These are phyloP conservation scores for Colletotrichum karsti DNA, from an alignment of 2,329 filamentous ascomycete species.

Conservation along the genomic window DNA sequence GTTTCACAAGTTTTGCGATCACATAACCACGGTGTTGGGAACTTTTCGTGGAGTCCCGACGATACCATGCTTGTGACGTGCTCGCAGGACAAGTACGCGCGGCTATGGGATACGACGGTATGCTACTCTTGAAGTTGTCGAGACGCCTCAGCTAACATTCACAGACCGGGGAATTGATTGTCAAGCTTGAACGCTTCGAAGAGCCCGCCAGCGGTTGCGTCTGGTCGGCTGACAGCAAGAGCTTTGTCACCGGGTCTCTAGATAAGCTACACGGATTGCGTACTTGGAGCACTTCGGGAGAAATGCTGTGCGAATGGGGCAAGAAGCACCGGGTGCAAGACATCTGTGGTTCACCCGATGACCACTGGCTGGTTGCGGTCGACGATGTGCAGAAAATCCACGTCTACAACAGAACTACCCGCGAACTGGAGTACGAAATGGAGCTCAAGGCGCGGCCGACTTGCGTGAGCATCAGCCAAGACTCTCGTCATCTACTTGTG, in stretches of 20 bases:
- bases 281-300: constrained; percentile 74
- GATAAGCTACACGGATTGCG: constrained; percentile 73
- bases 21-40: constrained; percentile 77
- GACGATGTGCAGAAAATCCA: constrained; percentile 76
- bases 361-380: constrained; percentile 81
- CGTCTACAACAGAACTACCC: constrained; percentile 82
- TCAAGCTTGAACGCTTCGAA: constrained; percentile 74
- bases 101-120: constrained; percentile 79
- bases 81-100: constrained; percentile 75
- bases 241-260: constrained; percentile 82
- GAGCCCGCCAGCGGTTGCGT: constrained; percentile 89
- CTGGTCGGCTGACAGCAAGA: constrained; percentile 83
- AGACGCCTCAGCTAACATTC: not conserved
- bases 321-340: constrained; percentile 82
- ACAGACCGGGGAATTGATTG: constrained; percentile 70
- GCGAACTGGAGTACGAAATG: constrained; percentile 79
- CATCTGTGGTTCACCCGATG: constrained; percentile 83
- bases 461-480: constrained; percentile 81
- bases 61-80: constrained; percentile 88
- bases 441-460: constrained; percentile 75
- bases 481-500: constrained; percentile 83
- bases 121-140: constrained; percentile 37
- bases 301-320: constrained; percentile 71
- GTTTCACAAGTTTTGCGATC: constrained; percentile 69
- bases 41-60: constrained; percentile 92